Evolutionary conservation across 352 stramenopile species (phyloP).

Genomic region (Phytophthora podocarpi): DNA sequence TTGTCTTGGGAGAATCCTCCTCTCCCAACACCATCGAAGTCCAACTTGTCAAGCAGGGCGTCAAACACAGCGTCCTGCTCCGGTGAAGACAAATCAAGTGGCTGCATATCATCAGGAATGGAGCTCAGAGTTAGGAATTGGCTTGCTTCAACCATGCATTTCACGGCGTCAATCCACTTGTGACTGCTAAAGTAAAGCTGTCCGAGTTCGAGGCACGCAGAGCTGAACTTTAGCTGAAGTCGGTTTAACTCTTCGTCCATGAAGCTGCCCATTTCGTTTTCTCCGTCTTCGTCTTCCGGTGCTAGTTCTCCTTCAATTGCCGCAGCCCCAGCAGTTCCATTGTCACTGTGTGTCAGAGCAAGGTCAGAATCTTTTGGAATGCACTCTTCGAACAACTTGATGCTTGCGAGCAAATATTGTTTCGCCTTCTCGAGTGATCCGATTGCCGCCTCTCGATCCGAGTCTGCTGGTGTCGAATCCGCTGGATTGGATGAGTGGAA

Average conservation of each 20-base stretch:
- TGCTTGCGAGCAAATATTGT: conserved; percentile 69
- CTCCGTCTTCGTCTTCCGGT: conserved; percentile 34
- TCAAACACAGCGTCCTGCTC: conserved; percentile 38
- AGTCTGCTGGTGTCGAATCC: conserved; percentile 5
- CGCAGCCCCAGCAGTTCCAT: conserved; percentile 18
- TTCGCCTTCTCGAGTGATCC: conserved; percentile 59
- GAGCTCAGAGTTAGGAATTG: conserved; percentile 44
- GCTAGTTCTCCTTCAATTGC: conserved; percentile 23
- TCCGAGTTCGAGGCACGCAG: conserved; percentile 66
- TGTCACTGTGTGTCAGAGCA: conserved; percentile 38
- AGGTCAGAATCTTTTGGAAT: conserved; percentile 40
- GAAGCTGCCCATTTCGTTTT: conserved; percentile 62
- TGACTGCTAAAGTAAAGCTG: conserved; percentile 42
- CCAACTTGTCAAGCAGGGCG: conserved; percentile 52
- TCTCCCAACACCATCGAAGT: conserved; percentile 71
- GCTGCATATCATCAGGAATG: conserved; percentile 37
- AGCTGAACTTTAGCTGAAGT: conserved; percentile 79
- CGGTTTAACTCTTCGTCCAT: conserved; percentile 80
- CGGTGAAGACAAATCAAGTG: conserved; percentile 25
- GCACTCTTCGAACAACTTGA: conserved; percentile 74
- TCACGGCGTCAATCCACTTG: conserved; percentile 46
- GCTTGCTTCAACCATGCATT: conserved; percentile 53
- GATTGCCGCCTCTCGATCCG: conserved; percentile 29
- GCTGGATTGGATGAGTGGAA: conserved; percentile 18
- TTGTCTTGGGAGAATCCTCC: conserved; percentile 31